Percentiles rank a stretch among this genome's conserved stretches.
Conservation (phyloP, 139 green algal genomes). For the Edaphochlamys debaryana region DNA sequence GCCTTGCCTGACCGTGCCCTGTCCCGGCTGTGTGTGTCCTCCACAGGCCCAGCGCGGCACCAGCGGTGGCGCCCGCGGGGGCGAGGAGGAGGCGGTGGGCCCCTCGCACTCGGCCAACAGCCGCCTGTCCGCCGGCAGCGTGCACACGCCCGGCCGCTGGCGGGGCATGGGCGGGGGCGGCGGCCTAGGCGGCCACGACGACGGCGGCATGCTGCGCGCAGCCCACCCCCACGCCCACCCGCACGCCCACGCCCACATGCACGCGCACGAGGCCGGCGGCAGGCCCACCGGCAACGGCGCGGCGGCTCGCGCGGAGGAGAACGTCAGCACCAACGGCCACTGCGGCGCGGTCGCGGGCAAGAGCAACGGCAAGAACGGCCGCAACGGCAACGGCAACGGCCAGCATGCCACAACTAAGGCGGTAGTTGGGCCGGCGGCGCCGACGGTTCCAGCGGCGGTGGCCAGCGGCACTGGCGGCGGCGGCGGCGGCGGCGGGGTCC, state of each 20-base stretch:
- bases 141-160: conserved; percentile 32
- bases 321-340: conserved; percentile 2
- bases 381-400: neutral
- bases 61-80: neutral
- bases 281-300: neutral
- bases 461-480: too few relatives aligned
- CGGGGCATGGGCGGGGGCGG: neutral
- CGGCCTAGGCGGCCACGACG: neutral
- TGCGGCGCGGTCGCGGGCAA: neutral
- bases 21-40: too few relatives aligned
- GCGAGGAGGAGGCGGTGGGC: conserved; percentile 2
- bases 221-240: neutral
- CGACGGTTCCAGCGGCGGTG: neutral
- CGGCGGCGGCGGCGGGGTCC: too few relatives aligned
- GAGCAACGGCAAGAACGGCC: conserved; percentile 5
- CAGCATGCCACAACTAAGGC: neutral
- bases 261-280: neutral
- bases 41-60: neutral
- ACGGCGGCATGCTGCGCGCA: too few relatives aligned
- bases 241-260: neutral
- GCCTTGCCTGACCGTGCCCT: too few relatives aligned
- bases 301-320: neutral
- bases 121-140: conserved; percentile 19
- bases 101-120: conserved; percentile 39
- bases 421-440: neutral